Evolutionary conservation across 768 basidiomycete species (phyloP).

Genomic region (Podaxis sp.): DNA sequence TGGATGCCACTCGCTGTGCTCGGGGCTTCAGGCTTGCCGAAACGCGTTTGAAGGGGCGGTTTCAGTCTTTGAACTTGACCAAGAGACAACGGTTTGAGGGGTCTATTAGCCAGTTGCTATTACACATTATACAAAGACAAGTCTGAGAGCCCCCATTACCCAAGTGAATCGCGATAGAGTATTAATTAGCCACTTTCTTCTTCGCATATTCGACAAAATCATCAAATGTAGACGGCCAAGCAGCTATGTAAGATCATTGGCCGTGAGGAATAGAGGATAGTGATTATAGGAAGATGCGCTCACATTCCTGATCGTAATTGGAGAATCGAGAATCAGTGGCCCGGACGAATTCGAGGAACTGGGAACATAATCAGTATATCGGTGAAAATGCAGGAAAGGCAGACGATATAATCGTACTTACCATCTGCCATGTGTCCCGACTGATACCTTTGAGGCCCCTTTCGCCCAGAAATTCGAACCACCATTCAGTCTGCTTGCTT

Average conservation of each 20-base stretch:
- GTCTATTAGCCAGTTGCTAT: conserved; percentile 7
- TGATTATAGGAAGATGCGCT: conserved; percentile 17
- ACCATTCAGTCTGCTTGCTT: conserved; percentile 61
- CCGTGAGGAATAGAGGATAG: conserved; percentile 7
- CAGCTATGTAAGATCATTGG: conserved; percentile 41
- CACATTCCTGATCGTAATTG: conserved; percentile 78
- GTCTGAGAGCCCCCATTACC: neutral
- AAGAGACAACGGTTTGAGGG: neutral
- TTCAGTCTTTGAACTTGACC: neutral
- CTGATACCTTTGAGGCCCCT: conserved; percentile 76
- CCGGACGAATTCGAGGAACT: conserved; percentile 82
- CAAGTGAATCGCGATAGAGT: neutral
- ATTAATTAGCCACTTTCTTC: conserved; percentile 28
- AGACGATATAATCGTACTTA: conserved; percentile 31
- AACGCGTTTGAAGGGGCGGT: neutral
- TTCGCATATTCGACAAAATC: conserved; percentile 76
- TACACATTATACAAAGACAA: conserved; percentile 10
- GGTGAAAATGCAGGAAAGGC: neutral
- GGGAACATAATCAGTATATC: conserved; percentile 5
- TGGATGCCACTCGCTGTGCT: neutral
- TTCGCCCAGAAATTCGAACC: conserved; percentile 74
- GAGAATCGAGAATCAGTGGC: conserved; percentile 71
- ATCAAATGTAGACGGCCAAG: conserved; percentile 88
- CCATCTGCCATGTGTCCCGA: conserved; percentile 90
- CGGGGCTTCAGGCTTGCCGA: neutral